These are phyloP conservation scores for Aspergillus sojae DNA, from an alignment of 2,329 filamentous ascomycete genomes.

Conservation along the genomic window DNA sequence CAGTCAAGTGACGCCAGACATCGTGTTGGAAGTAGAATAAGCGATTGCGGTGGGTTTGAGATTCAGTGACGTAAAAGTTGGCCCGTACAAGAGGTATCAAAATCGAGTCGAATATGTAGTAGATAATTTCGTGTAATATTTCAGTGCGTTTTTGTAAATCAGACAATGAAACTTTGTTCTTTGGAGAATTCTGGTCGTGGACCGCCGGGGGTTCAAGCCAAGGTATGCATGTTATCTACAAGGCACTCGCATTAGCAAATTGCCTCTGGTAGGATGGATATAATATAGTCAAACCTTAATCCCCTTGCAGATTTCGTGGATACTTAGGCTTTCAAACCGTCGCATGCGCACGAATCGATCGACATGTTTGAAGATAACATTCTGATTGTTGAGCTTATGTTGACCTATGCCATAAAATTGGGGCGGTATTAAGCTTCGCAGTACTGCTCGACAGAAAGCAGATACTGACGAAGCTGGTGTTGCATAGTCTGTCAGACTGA, in stretches of 20 bases:
- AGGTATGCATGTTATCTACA: constrained; percentile 65
- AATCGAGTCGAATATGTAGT: constrained; percentile 90
- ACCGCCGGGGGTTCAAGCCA: constrained; percentile 70
- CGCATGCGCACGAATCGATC: constrained; percentile 76
- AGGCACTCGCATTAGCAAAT: neutral
- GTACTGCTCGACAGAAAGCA: constrained; percentile 78
- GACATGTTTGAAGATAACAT: constrained; percentile 65
- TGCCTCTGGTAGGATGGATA: neutral
- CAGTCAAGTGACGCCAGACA: constrained; percentile 76
- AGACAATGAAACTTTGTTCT: constrained; percentile 64
- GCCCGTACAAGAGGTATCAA: constrained; percentile 82
- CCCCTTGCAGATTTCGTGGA: constrained; percentile 76
- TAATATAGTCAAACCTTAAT: constrained; percentile 63
- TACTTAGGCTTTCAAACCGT: constrained; percentile 76
- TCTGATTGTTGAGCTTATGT: constrained; percentile 61
- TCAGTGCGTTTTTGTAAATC: constrained; percentile 77
- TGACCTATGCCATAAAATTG: constrained; percentile 71
- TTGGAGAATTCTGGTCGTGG: constrained; percentile 30
- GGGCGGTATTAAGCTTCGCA: constrained; percentile 72
- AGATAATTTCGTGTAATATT: constrained; percentile 81
- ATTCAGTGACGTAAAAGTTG: constrained; percentile 95
- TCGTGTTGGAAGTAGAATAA: constrained; percentile 96
- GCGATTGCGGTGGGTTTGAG: constrained; percentile 74
- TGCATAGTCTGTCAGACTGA: constrained; percentile 66
- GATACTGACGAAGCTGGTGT: constrained; percentile 72